Conservation (phyloP, 352 stramenopile genomes). For the Phytophthora vignae region DNA sequence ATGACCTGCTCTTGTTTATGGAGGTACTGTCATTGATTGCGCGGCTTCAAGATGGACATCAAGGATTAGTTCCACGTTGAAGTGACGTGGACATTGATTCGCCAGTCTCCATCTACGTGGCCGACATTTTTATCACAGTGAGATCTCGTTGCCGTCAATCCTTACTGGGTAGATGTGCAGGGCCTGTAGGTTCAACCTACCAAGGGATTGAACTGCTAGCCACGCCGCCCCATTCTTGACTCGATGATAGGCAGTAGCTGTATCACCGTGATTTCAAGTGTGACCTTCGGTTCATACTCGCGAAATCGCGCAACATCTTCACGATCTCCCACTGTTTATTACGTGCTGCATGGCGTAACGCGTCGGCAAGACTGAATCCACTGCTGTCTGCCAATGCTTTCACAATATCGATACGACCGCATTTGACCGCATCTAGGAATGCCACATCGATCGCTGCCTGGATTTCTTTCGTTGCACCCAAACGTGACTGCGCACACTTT, state of each 20-base stretch:
- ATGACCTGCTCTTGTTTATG: neutral
- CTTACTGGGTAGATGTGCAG: too few relatives aligned
- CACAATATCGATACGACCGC: neutral
- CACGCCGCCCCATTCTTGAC: too few relatives aligned
- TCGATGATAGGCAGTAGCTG: neutral
- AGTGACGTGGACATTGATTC: conserved; percentile 3
- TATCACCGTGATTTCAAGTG: too few relatives aligned
- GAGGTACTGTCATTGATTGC: neutral
- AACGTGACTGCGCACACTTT: neutral
- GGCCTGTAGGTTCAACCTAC: too few relatives aligned
- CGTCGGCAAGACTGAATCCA: neutral
- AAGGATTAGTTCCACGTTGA: neutral
- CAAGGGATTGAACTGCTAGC: too few relatives aligned
- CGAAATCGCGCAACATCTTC: neutral
- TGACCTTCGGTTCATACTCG: too few relatives aligned
- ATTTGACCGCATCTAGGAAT: neutral
- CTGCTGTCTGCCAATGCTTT: neutral
- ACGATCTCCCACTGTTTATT: neutral
- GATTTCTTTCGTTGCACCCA: neutral
- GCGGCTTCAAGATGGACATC: neutral
- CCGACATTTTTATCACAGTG: neutral
- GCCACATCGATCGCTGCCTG: neutral
- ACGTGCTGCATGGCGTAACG: neutral
- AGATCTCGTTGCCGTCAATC: too few relatives aligned
- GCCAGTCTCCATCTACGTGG: neutral